phyloP scores from a whole-genome alignment of 2,329 filamentous ascomycete genomes.

The Trichoderma cornu-damae region DNA sequence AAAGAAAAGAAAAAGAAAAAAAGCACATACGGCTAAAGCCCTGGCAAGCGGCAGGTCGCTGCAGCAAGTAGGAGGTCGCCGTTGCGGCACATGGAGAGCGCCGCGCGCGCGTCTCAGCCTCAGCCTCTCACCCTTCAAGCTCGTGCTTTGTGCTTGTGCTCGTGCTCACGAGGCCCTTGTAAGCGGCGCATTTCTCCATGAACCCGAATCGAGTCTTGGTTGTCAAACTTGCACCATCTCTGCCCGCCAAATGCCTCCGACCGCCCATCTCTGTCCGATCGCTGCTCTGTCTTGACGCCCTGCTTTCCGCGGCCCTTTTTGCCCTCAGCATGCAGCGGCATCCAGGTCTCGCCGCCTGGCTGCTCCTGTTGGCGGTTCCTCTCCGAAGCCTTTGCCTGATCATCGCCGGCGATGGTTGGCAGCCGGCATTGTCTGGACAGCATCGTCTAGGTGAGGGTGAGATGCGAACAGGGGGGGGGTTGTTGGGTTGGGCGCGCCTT shows the following conservation, averaged over 20 bases:
- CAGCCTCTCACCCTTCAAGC: neutral
- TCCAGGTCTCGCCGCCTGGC: neutral
- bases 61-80: conserved; percentile 10
- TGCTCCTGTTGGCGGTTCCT: neutral
- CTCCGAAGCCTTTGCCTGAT: neutral
- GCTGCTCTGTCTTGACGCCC: neutral
- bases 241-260: neutral
- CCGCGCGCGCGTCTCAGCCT: neutral
- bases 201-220: too few relatives aligned
- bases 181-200: too few relatives aligned
- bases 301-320: neutral
- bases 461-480: too few relatives aligned
- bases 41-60: neutral
- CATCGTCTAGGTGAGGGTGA: conserved; percentile 1
- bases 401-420: neutral
- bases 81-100: conserved; percentile 7
- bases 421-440: neutral
- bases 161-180: too few relatives aligned
- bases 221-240: too few relatives aligned
- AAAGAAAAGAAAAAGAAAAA: too few relatives aligned
- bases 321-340: neutral
- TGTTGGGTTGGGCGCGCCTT: too few relatives aligned
- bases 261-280: neutral
- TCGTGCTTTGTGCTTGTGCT: too few relatives aligned
- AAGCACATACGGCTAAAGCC: too few relatives aligned